Base-by-base conservation (phyloP, 2,329 filamentous ascomycete genomes). In the Penicillium sp. region DNA sequence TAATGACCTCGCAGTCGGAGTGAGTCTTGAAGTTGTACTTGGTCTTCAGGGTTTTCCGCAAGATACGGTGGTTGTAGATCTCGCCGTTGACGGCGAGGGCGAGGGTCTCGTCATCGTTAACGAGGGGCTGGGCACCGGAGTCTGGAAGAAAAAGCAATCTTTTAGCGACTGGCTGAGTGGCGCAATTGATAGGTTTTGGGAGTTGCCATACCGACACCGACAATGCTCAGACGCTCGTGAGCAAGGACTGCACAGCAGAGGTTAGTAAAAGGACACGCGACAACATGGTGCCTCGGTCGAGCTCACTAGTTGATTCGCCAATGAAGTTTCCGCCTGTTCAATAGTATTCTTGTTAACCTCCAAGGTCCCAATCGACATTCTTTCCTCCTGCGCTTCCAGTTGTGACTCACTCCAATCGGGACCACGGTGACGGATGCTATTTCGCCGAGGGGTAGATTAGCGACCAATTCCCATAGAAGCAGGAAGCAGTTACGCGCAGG, bases 1-100 rank as follows among this genome's bases (percentile, higher is more conserved):
- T 96, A 79, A 99, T 96, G 75, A 99, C 94, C 80, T 99, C 95
- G 80, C 95, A 99, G 75, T 99, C 95, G 39, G 94, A 98, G 75
- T 95, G 90, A 67, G 95, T 99, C 88, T 97, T 97, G 88, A 98
- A 99, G 79, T 93, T 89, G 80, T 97, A 97, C 39, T 88, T 86
- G 61, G 83, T 87, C 80, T 91, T 91, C 71, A 97, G 83, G 70
- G 83, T 83, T 82, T 97, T 98, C 75, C 95, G 90, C 73, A 99
- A 84, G 73, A 96, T 86, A 75, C 94, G 90, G 82, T 99, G 95
- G 88, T 99, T 99, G 86, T 99, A 99, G 77, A 99, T 99, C 78
- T 99, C 95, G 80, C 95, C 95, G 79, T 99, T 99, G 86, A 98
- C 95, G 66, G 95, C 94, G 62, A 99, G 87, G 65, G 94, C 88